Conservation (phyloP, 2,329 filamentous ascomycete genomes). For the Aspergillus costaricaensis region DNA sequence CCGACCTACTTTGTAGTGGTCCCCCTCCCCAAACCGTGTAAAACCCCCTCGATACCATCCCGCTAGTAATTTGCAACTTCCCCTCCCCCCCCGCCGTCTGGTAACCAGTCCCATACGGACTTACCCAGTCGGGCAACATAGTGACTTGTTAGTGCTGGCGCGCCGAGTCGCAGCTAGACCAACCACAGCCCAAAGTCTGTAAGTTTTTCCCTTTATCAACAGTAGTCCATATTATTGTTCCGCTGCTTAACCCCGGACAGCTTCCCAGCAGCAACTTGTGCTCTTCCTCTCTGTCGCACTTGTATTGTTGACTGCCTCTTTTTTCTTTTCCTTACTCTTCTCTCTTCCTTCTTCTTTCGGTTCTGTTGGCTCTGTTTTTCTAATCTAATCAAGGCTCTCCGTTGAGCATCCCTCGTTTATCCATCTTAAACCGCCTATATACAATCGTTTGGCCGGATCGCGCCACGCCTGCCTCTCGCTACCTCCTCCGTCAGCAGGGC, state of each 20-base stretch:
- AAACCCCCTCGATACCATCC: background rate
- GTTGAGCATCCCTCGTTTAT: constrained; percentile 9
- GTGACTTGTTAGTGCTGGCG: background rate
- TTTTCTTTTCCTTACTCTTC: background rate
- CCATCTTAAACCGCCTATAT: constrained; percentile 4
- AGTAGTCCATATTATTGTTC: constrained; percentile 4
- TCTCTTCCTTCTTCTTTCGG: background rate
- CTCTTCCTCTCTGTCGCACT: background rate
- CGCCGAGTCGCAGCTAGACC: background rate
- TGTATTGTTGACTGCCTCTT: background rate
- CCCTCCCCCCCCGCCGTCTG: background rate
- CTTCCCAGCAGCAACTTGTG: background rate
- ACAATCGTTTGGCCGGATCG: constrained; percentile 9
- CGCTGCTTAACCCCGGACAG: constrained; percentile 5
- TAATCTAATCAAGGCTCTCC: background rate
- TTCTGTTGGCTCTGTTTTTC: background rate
- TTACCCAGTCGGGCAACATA: constrained; percentile 14
- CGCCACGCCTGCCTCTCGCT: constrained; percentile 17
- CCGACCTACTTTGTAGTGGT: background rate
- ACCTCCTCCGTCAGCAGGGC: background rate
- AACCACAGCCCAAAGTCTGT: background rate
- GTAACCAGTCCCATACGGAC: constrained; percentile 11
- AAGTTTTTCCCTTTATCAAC: constrained; percentile 7
- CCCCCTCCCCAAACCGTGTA: background rate
- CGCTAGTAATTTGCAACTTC: background rate